Evolutionary conservation across 768 basidiomycete genomes (phyloP), one percentile per base, ranked within the genome.

Genomic region (Leccinum sublutescens): DNA sequence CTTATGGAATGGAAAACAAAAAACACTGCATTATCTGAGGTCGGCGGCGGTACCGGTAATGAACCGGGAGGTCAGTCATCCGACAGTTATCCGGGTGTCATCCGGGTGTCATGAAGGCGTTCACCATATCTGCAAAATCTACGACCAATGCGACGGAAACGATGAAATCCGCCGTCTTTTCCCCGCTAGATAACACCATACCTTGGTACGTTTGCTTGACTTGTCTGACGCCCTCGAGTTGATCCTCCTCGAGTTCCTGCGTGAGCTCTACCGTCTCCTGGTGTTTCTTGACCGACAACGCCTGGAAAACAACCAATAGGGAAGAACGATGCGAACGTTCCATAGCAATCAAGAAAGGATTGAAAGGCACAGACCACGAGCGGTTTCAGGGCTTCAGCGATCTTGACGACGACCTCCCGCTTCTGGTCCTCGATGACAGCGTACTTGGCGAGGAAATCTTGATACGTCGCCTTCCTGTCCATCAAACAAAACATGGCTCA

Each of bases 231-330:
- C 62, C 64, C 47, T 71, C 63, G 10, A 61, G 12, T 40, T 73
- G 71, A 19, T 58, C 54, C 5, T 70, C 66, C 47, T 73, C 73
- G 4, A 63, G 62, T 17, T 68, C 34, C 21, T 66, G 62, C 14
- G 61, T 52, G 21, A 61, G 60, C 43, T 64, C 64, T 6, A 73
- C 48, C 6, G 54, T 58, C 12, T 65, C 64, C n/a, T 72, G 73
- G 38, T 73, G 73, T 55, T 65, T 62, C 40, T 62, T 61, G 34
- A 74, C 64, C 0, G 71, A 69, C 8, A 73, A 36, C 1, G 71
- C 50, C 72, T 73, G 31, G 9, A 29, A 25, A 27, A 9, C 15
- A 43, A 9, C 7, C 29, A 29, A 29, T 29, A 29, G 19, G 21
- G 6, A 8, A 14, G n/a, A 21, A 7, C 1, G 11, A 2, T 5